Base-by-base conservation (phyloP, 2,329 filamentous ascomycete species). In the Fusarium temperatum region DNA sequence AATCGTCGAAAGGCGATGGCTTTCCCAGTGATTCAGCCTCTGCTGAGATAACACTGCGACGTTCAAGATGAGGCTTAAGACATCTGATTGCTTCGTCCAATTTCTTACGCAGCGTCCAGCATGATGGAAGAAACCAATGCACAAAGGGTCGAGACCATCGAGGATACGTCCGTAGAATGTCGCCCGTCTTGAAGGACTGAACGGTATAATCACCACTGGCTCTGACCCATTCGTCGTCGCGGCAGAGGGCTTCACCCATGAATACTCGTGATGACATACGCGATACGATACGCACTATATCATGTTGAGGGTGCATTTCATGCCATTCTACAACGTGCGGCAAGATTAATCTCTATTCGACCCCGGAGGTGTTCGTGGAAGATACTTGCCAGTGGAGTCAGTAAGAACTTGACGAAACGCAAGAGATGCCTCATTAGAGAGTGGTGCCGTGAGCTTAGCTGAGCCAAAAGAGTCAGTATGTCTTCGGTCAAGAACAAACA, bases 151-250 rank as follows among this genome's bases (percentile, higher is more conserved):
- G 84, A 10, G 88, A 72, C 8, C 84, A 80, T 8, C 78, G 79
- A 0, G 88, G 87, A 13, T 86, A 80, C 56, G 86, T 76, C 50
- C 80, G 81, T 22, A 87, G 78, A 8, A 56, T 14, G 9, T 74
- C 59, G 1, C 63, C 63, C 3, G 63, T 54, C 12, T 84, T 69
- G 47, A 85, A 80, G 39, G 80, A 77, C 56, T 83, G 81, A 28
- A 85, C 73, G 15, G 87, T 86, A 66, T 88, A 89, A 13, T 80
- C 78, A 6, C 84, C 79, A 53, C 86, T 86, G 47, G 83, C 79
- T 13, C 81, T 77, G 26, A 89, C 79, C 74, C 87, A 88, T 11
- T 81, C 81, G 18, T 83, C 72, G 69, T 89, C 83, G 30, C 84
- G 83, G 73, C 81, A 83, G 39, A 83, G 66, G 26, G 78, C 76